Base-by-base conservation (phyloP, 495 filamentous ascomycete genomes). In the Clavariopsis aquatica region DNA sequence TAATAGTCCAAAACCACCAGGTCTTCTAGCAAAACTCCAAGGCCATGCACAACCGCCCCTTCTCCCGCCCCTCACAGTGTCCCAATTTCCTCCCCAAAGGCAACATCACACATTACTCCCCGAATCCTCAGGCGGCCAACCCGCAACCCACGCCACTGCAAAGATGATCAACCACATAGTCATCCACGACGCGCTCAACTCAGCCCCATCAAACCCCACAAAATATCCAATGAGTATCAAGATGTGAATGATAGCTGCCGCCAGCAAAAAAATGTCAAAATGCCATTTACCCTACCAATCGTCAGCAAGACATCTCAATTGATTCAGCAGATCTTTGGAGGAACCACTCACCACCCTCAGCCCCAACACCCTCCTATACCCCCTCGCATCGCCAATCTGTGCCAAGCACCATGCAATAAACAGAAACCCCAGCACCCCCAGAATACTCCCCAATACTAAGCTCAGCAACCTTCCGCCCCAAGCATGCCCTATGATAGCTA, bases 321-420 rank as follows among this genome's bases (percentile, higher is more conserved):
- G 13, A 5, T 38, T n/a, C 10, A 53, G 15, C 23, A 36, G 7
- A 36, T 23, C 26, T 15, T 23, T 1, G 12, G 5, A 3, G 17
- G 29, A 8, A 51, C n/a, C 10, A 60, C 57, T 38, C 31, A 60
- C 57, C 46, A 60, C 57, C 27, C 47, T 51, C 24, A 15, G 15
- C 3, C 57, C 57, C 20, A 60, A 22, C 23, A 60, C 57, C 29
- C 7, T 51, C 20, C 57, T 1, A 8, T 24, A n/a, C 36, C 57
- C 57, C 23, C 19, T 26, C 27, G 57, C 57, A 34, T 60, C 57
- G 17, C 57, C 57, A 60, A 60, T 60, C 46, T 38, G 8, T 5
- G 57, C 57, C 47, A 60, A 45, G 41, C 57, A 60, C 57, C 57
- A 60, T 15, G 43, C 57, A 19, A 60, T 51, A 27, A 60, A 60